Evolutionary conservation across 116 monocot species (phyloP), one percentile per base, ranked within the genome.

Genomic region (Phalaenopsis hybrid): DNA sequence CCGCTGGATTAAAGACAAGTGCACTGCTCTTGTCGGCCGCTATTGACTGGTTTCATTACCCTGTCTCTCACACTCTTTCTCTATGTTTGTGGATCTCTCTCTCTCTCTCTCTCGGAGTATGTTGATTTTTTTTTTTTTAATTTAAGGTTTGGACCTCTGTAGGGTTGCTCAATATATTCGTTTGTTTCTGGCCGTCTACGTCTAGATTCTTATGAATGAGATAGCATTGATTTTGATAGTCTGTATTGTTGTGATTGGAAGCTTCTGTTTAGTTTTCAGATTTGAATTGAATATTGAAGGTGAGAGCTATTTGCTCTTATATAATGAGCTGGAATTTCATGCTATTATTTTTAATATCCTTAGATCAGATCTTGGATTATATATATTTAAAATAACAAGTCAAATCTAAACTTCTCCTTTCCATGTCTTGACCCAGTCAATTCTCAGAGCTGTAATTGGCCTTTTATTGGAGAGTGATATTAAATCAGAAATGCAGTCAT

Each of bases 1-100:
- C 73, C 88, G 88, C 3, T 88, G 88, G 88, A 77, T 88, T 69
- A 88, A 88, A 82, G 75, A 17, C 68, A 85, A 77, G 80, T 88
- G 88, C 69, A 80, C 85, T 12, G 76, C 57, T 31, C 80, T 88
- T n/a, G 82, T 85, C 46, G 80, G 85, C 46, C 82, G 82, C 46
- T 80, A 82, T 75, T 75, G 45, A 75, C 45, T 0, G 43, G 37
- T 10, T 3, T 37, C 52, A 13, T 12, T n/a, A 23, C n/a, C 18
- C 18, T 21, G 6, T 5, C 61, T 8, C 61, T n/a, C 61, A 6
- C n/a, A 61, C 61, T 61, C 61, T n/a, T 61, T 61, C 18, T 61
- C n/a, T 61, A 11, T 51, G 51, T 51, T 9, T 15, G 51, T 50
- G 70, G 6, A 7, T 74, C 74, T 34, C 13, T 69, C 70, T 70